Evolutionary conservation across 306 rosid genomes (phyloP), one percentile per base, ranked within the genome.

Genomic region (Trifolium dubium): DNA sequence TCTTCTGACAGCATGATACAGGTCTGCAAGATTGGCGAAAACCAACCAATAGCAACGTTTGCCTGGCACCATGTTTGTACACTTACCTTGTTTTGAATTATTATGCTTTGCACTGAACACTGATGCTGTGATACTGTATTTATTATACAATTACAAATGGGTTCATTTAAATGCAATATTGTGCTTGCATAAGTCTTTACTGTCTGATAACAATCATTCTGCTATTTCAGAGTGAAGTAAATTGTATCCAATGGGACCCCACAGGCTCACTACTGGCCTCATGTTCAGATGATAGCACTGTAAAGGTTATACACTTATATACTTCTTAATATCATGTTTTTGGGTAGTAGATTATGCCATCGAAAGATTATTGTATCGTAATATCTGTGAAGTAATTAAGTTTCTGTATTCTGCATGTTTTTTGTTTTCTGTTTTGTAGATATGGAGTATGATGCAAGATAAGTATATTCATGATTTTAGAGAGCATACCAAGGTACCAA

Each of bases 211-310:
- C 58, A 29, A 58, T 23, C 59, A 77, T 77, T 28, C 55, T 68
- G 56, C 73, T 50, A 60, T 84, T 87, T 80, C 82, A 92, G 98
- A 94, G 90, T 17, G 97, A 90, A 86, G 98, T 92, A 54, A 94
- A 94, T 81, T 91, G 95, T 83, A 96, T 94, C 78, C 91, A 94
- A 85, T 91, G 98, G 98, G 97, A 94, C 82, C 98, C 98, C 79
- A 84, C 92, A 5, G 98, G 98, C 69, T 69, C 91, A 56, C 76
- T 91, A 74, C 78, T 94, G 83, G 98, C 98, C 61, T 94, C 98
- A 0, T 94, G 98, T 83, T 91, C 98, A 13, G 98, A 94, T 15
- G 98, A 94, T 82, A 87, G 76, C 72, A 91, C 90, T 37, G 98
- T 92, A 65, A 94, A 94, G 97, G 98, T 89, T 75, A 51, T 64